Conservation (phyloP, 805 yeast species). For the Starmerella roubikii region DNA sequence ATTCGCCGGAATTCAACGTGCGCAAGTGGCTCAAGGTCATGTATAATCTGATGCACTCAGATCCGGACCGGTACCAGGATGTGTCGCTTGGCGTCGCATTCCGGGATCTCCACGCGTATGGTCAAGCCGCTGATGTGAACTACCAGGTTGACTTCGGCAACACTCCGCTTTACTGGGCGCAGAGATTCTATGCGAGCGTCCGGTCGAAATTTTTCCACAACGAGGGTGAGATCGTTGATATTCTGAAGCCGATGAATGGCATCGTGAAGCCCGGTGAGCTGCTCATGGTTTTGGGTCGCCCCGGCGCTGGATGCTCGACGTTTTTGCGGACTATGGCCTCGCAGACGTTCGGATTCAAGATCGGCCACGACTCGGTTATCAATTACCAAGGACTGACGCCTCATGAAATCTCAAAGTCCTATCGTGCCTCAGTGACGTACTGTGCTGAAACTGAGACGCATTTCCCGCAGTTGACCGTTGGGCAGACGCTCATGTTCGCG, state of each 20-base stretch:
- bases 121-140: conserved; percentile 47
- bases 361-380: conserved; percentile 39
- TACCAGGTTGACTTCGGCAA: conserved; percentile 52
- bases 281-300: conserved; percentile 56
- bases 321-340: conserved; percentile 52
- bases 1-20: conserved; percentile 40
- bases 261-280: conserved; percentile 50
- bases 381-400: conserved; percentile 50
- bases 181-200: conserved; percentile 19
- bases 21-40: conserved; percentile 53
- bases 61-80: conserved; percentile 47
- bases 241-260: conserved; percentile 25
- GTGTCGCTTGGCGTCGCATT: conserved; percentile 49
- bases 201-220: neutral
- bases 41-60: conserved; percentile 37
- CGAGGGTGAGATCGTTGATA: conserved; percentile 12
- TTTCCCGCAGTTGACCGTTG: conserved; percentile 64
- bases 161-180: conserved; percentile 20
- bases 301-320: conserved; percentile 73
- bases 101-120: conserved; percentile 47
- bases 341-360: conserved; percentile 35
- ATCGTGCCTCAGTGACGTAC: conserved; percentile 37
- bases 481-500: conserved; percentile 59
- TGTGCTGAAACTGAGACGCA: conserved; percentile 46
- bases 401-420: conserved; percentile 44